phyloP scores from a whole-genome alignment of 306 rosid species.

The Fragaria vesca region DNA sequence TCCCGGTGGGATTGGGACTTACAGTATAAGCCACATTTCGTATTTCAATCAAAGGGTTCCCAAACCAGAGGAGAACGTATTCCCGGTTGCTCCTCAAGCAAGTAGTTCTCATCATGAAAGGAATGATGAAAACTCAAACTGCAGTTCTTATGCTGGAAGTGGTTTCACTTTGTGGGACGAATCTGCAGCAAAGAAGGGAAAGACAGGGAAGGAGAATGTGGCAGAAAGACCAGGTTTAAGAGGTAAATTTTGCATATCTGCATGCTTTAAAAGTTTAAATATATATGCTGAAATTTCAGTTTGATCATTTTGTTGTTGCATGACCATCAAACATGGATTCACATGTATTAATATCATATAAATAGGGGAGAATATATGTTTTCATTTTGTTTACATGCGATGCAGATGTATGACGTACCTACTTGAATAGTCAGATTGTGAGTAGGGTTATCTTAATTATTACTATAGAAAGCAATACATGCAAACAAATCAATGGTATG shows the following conservation, averaged over 20 bases:
- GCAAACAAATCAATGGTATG: background rate
- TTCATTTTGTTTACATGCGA: background rate
- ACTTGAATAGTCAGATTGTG: background rate
- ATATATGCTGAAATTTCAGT: background rate
- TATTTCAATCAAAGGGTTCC: slow-evolving; percentile 63
- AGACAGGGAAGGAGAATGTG: slow-evolving; percentile 87
- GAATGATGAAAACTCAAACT: slow-evolving; percentile 80
- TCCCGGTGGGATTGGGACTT: slow-evolving; percentile 97
- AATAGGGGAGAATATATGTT: background rate
- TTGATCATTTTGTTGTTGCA: background rate
- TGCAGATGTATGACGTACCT: background rate
- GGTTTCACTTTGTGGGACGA: slow-evolving; percentile 96
- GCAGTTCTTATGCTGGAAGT: slow-evolving; percentile 78
- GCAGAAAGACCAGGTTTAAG: slow-evolving; percentile 43
- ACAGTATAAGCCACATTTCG: slow-evolving; percentile 82
- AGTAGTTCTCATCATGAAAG: slow-evolving; percentile 42
- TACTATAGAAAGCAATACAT: background rate
- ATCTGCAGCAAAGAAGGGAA: slow-evolving; percentile 71
- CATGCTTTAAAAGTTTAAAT: background rate
- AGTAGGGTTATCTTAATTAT: background rate
- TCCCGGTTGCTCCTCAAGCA: slow-evolving; percentile 53
- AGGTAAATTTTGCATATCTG: slow-evolving; percentile 42
- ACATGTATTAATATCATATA: background rate
- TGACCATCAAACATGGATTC: background rate
- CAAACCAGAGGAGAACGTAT: slow-evolving; percentile 60